A percentile compares a stretch with the other conserved stretches of the same genome.
phyloP scores from a whole-genome alignment of 129 eudicot genomes.

The Scalesia atractyloides region DNA sequence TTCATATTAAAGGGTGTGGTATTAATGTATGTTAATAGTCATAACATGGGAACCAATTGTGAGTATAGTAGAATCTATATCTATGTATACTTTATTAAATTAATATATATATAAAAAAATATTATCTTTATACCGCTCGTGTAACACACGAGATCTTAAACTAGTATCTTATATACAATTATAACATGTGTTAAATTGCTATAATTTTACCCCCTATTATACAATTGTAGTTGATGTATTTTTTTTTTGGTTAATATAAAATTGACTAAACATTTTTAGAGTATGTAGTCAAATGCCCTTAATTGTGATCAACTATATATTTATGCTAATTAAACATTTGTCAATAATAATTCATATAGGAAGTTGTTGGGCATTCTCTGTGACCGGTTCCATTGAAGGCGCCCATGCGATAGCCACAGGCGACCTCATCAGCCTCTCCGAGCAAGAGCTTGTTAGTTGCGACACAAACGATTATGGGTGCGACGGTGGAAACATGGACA shows the following conservation, averaged over 20 bases:
- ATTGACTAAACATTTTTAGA: no score
- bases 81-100: no score
- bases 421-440: conserved; percentile 63
- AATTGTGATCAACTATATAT: neutral
- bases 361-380: conserved; percentile 73
- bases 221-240: neutral
- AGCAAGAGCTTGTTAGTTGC: conserved; percentile 66
- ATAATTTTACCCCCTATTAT: no score
- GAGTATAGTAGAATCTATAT: no score
- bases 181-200: no score
- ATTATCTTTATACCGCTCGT: no score
- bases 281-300: neutral
- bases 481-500: conserved; percentile 61
- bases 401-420: conserved; percentile 50
- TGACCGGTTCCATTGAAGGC: conserved; percentile 68
- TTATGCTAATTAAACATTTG: neutral
- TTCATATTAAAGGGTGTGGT: no score
- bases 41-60: no score
- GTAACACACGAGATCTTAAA: no score
- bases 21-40: no score
- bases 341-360: conserved; percentile 31
- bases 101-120: no score
- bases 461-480: conserved; percentile 59
- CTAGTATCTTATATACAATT: no score
- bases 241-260: neutral